Evolutionary conservation across 2,329 filamentous ascomycete species (phyloP).

Genomic region (Calonectria pteridis): DNA sequence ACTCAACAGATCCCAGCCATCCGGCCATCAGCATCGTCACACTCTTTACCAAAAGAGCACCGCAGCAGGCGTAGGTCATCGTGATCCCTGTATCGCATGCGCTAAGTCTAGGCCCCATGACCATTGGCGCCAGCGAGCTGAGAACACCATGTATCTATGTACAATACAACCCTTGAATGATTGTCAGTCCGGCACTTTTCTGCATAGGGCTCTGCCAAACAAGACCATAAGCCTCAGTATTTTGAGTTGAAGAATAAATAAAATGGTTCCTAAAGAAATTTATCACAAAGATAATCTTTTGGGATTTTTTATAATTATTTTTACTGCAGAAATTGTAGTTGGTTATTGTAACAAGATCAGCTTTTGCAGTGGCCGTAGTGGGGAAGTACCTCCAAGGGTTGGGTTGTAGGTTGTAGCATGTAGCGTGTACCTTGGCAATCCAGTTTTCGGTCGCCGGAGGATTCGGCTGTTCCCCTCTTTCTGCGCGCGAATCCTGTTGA

Average conservation of each 20-base stretch:
- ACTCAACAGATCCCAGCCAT: neutral
- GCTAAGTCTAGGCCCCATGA: slow-evolving; percentile 19
- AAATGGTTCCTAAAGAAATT: too few relatives aligned
- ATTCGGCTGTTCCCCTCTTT: slow-evolving; percentile 3
- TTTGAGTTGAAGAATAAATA: too few relatives aligned
- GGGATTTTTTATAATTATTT: too few relatives aligned
- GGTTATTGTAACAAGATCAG: too few relatives aligned
- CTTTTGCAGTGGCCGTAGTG: too few relatives aligned
- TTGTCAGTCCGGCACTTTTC: too few relatives aligned
- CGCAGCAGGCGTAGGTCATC: slow-evolving; percentile 1
- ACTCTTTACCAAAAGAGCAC: slow-evolving; percentile 3
- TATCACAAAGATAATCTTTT: too few relatives aligned
- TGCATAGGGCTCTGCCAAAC: too few relatives aligned
- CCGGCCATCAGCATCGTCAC: slow-evolving; percentile 1
- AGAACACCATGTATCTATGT: neutral
- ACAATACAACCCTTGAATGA: too few relatives aligned
- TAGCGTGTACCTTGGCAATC: neutral
- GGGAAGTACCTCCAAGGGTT: too few relatives aligned
- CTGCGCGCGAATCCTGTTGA: neutral
- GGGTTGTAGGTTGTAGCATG: neutral
- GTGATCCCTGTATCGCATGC: slow-evolving; percentile 15
- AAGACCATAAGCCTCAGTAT: too few relatives aligned
- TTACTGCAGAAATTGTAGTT: too few relatives aligned
- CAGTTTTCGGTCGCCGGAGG: neutral
- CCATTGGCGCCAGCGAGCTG: neutral